Conservation (phyloP, 805 yeast genomes). For the Yarrowia deformans region DNA sequence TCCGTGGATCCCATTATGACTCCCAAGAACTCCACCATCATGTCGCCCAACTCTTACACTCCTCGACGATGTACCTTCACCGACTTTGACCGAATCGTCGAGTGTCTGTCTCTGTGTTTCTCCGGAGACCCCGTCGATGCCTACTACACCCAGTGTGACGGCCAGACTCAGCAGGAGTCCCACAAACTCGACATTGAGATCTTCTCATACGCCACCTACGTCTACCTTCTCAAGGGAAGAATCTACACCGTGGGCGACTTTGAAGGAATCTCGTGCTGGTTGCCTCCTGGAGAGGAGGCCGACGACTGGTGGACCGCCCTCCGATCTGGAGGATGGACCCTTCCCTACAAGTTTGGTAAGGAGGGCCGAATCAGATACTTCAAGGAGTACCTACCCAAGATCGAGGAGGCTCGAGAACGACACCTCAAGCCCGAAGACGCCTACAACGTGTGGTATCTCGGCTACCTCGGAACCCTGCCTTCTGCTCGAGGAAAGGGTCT, state of each 20-base stretch:
- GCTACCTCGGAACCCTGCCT: slow-evolving; percentile 66
- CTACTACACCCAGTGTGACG: slow-evolving; percentile 46
- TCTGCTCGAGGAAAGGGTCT: slow-evolving; percentile 66
- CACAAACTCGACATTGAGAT: slow-evolving; percentile 57
- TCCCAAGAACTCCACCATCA: slow-evolving; percentile 10
- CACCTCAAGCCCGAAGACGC: slow-evolving; percentile 54
- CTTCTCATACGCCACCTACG: slow-evolving; percentile 62
- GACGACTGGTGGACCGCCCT: slow-evolving; percentile 44
- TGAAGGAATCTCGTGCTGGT: slow-evolving; percentile 53
- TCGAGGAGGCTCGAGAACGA: slow-evolving; percentile 54
- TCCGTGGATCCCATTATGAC: slow-evolving; percentile 8
- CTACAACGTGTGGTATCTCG: slow-evolving; percentile 60
- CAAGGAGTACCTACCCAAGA: slow-evolving; percentile 59
- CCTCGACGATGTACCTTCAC: slow-evolving; percentile 24
- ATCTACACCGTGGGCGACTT: slow-evolving; percentile 59
- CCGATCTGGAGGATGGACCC: slow-evolving; percentile 50
- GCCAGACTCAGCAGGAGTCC: slow-evolving; percentile 51
- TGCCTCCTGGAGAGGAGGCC: slow-evolving; percentile 47
- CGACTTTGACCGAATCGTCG: slow-evolving; percentile 21
- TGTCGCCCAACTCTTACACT: not conserved
- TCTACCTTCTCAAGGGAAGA: slow-evolving; percentile 60
- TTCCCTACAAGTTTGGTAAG: slow-evolving; percentile 51
- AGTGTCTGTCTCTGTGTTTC: slow-evolving; percentile 29
- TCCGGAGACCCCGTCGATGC: slow-evolving; percentile 36
- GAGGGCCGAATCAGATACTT: slow-evolving; percentile 60